Evolutionary conservation across 768 basidiomycete species (phyloP).

Genomic region (Cyclocybe aegerita): DNA sequence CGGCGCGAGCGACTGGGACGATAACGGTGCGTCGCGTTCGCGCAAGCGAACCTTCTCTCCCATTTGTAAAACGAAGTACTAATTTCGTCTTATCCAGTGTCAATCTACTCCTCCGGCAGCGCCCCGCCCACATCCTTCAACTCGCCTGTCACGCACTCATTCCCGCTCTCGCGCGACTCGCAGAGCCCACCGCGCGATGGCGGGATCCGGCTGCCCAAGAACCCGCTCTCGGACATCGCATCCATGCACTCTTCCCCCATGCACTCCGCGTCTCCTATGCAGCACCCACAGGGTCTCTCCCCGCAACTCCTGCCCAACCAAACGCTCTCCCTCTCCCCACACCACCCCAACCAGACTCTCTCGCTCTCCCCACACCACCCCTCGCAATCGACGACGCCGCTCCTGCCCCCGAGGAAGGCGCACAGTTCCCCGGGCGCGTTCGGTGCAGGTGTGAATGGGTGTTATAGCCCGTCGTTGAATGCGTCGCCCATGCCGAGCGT

Average conservation of each 20-base stretch:
- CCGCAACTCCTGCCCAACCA: too few species aligned
- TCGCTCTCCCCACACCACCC: too few species aligned
- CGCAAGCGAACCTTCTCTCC: constrained; percentile 8
- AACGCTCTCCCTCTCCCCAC: too few species aligned
- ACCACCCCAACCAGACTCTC: too few species aligned
- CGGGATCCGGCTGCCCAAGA: constrained; percentile 73
- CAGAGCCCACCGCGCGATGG: constrained; percentile 34
- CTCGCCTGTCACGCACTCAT: constrained; percentile 60
- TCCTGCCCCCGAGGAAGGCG: too few species aligned
- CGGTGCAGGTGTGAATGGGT: too few species aligned
- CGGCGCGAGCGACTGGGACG: constrained; percentile 80
- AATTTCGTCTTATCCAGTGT: constrained; percentile 29
- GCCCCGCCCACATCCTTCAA: constrained; percentile 65
- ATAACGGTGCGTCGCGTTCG: constrained; percentile 71
- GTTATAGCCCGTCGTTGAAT: too few species aligned
- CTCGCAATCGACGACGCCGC: too few species aligned
- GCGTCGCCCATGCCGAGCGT: too few species aligned
- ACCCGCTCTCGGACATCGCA: constrained; percentile 70
- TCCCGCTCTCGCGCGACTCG: constrained; percentile 53
- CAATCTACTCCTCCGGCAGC: constrained; percentile 58
- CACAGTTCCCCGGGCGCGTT: too few species aligned
- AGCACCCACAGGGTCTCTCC: too few species aligned
- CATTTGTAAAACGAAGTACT: neutral
- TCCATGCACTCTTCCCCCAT: constrained; percentile 27
- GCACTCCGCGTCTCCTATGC: too few species aligned